Conservation (phyloP, 2,329 filamentous ascomycete species). For the Cytospora paraplurivora region DNA sequence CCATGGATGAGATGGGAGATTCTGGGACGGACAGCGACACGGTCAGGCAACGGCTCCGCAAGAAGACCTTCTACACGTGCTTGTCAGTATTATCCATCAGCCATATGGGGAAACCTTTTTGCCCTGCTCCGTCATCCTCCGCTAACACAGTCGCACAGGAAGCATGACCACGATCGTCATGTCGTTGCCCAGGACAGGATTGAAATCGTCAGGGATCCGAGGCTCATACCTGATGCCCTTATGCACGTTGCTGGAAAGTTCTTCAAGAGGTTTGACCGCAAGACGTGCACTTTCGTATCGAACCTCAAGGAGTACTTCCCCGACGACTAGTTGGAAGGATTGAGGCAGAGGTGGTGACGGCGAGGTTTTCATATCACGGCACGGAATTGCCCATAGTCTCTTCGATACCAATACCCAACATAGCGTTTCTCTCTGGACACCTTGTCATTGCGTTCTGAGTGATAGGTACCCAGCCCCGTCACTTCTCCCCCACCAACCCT, state of each 20-base stretch:
- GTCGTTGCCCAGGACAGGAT: slow-evolving; percentile 81
- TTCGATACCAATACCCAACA: slow-evolving; percentile 4
- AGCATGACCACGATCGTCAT: slow-evolving; percentile 69
- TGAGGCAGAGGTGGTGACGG: neutral
- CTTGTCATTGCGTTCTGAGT: neutral
- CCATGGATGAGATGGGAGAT: slow-evolving; percentile 50
- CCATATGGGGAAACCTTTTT: too few relatives aligned
- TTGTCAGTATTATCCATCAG: slow-evolving; percentile 62
- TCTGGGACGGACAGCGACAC: slow-evolving; percentile 63
- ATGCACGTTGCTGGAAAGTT: slow-evolving; percentile 76
- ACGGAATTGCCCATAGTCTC: slow-evolving; percentile 2
- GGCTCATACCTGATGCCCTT: slow-evolving; percentile 57
- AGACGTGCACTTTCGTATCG: slow-evolving; percentile 72
- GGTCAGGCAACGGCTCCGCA: slow-evolving; percentile 51
- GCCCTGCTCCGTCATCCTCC: neutral
- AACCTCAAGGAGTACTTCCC: slow-evolving; percentile 82
- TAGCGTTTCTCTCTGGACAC: neutral
- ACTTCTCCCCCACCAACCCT: too few relatives aligned
- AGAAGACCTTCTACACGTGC: slow-evolving; percentile 81
- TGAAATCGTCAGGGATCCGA: slow-evolving; percentile 54
- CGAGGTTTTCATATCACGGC: slow-evolving; percentile 3
- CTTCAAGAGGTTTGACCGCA: slow-evolving; percentile 82
- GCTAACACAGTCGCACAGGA: slow-evolving; percentile 41
- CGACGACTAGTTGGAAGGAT: slow-evolving; percentile 62
- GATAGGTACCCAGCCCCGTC: neutral